A percentile compares a stretch with the other conserved stretches of the same genome.
Conservation (phyloP, 306 rosid species). For the Acacia acuminata region DNA sequence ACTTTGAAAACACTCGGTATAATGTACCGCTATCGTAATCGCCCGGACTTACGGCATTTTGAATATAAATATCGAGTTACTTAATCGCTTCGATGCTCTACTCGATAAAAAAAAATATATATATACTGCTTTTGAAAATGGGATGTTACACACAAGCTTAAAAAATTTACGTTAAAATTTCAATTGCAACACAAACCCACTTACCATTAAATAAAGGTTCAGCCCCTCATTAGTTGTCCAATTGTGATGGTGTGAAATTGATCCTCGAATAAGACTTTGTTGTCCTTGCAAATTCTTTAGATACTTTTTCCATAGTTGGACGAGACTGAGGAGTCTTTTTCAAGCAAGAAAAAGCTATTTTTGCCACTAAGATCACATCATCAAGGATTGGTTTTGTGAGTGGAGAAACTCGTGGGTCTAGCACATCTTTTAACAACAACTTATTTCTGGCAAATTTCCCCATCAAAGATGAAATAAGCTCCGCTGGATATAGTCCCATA, state of each 20-base stretch:
- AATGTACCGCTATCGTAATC: no score
- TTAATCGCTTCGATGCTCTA: no score
- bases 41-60: no score
- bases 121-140: no score
- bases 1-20: no score
- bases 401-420: slow-evolving; percentile 17
- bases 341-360: slow-evolving; percentile 12
- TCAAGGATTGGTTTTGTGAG: not conserved
- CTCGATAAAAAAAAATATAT: no score
- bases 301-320: slow-evolving; percentile 30
- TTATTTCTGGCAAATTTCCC: not conserved
- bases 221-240: not conserved
- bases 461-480: not conserved
- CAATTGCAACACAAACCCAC: not conserved
- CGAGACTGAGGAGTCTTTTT: not conserved
- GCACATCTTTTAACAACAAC: not conserved
- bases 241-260: not conserved
- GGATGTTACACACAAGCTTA: no score
- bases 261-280: not conserved
- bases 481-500: not conserved
- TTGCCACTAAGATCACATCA: not conserved
- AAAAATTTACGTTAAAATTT: not conserved
- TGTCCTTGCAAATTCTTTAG: not conserved
- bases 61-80: no score
- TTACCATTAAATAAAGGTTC: not conserved